Conservation (phyloP, 225 moss, liverwort and hornwort species). For the Physcomitrellopsis africana region DNA sequence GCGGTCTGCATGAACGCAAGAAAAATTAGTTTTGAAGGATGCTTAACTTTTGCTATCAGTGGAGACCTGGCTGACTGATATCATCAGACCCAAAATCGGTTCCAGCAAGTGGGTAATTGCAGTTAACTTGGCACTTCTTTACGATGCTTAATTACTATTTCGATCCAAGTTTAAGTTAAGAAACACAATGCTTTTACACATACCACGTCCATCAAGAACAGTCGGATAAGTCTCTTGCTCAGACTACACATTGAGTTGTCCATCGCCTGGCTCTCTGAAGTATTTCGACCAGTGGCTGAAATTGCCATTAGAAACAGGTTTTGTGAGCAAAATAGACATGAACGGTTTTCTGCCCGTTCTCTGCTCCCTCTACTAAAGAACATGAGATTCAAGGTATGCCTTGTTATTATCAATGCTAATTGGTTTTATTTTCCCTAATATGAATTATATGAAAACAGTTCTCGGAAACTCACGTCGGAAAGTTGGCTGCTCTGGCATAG, state of each 20-base stretch:
- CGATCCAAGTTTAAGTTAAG: not conserved
- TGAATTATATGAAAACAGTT: not conserved
- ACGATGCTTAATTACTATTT: not conserved
- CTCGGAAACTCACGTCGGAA: conserved; percentile 36
- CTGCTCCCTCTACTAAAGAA: not conserved
- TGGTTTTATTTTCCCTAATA: conserved; percentile 11
- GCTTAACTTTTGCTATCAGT: not conserved
- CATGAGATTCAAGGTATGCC: not conserved
- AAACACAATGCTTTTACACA: conserved; percentile 15
- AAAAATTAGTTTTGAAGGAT: conserved; percentile 15
- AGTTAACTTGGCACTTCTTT: not conserved
- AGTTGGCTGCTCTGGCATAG: conserved; percentile 30
- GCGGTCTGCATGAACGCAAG: conserved; percentile 38
- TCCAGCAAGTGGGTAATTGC: conserved; percentile 9
- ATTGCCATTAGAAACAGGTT: conserved; percentile 20
- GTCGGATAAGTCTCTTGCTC: conserved; percentile 68
- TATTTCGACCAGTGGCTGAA: conserved; percentile 27
- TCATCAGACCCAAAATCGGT: not conserved
- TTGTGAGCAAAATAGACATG: not conserved
- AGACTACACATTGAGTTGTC: conserved; percentile 60
- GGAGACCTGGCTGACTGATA: not conserved
- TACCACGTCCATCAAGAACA: conserved; percentile 83
- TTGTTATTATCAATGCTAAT: conserved; percentile 14
- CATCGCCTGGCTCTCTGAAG: conserved; percentile 42
- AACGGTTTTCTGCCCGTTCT: not conserved